Conservation (phyloP, 768 basidiomycete genomes). For the Stropharia rugosoannulata region DNA sequence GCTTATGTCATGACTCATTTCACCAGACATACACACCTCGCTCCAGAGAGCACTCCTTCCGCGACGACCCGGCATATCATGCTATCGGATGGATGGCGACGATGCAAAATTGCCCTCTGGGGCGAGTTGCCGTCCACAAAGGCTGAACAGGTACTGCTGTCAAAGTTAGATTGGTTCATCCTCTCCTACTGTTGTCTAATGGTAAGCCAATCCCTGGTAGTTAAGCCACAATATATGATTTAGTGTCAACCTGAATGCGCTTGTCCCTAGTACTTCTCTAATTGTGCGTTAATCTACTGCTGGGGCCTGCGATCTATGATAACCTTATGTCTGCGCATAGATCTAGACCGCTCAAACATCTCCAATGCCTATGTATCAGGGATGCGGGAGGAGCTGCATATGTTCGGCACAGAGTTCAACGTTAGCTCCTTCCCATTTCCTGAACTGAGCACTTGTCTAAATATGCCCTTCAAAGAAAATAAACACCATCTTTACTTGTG, state of each 20-base stretch:
- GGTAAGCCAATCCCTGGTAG: constrained; percentile 31
- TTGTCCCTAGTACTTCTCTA: constrained; percentile 56
- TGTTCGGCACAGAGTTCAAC: constrained; percentile 66
- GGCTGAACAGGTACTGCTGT: constrained; percentile 48
- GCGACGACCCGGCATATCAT: not conserved
- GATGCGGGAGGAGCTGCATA: constrained; percentile 70
- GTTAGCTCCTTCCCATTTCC: constrained; percentile 25
- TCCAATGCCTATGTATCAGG: constrained; percentile 79
- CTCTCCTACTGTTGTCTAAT: constrained; percentile 71
- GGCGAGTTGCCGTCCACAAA: constrained; percentile 36
- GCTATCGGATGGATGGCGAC: not conserved
- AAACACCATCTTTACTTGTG: constrained; percentile 71
- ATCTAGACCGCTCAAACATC: constrained; percentile 68
- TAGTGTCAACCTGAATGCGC: constrained; percentile 7
- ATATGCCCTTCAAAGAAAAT: constrained; percentile 46
- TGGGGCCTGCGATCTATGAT: not conserved
- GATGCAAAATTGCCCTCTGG: constrained; percentile 20
- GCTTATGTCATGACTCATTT: not conserved
- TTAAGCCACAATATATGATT: not conserved
- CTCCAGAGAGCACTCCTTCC: not conserved
- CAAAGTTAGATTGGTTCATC: constrained; percentile 69
- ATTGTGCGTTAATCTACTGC: constrained; percentile 38
- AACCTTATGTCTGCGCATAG: constrained; percentile 27
- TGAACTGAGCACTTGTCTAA: not conserved
- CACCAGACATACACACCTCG: not conserved